These are phyloP conservation scores for Anacardium occidentale DNA, from an alignment of 345 rosid genomes.

Conservation along the genomic window DNA sequence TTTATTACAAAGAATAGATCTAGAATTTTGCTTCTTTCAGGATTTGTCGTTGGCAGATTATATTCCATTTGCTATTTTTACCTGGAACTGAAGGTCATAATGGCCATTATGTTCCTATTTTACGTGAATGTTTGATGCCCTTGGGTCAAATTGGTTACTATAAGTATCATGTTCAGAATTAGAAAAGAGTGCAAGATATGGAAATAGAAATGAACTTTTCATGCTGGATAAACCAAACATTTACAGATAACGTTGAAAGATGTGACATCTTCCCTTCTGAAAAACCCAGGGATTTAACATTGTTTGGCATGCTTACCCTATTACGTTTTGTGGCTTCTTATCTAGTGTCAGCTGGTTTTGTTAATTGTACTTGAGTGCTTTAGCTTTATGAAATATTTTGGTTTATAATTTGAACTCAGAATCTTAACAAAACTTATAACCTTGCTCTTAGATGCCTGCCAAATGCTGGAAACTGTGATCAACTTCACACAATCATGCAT, in stretches of 20 bases:
- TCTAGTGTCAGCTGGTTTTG: background rate
- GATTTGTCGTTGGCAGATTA: too few species aligned
- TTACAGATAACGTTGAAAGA: background rate
- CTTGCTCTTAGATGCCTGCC: background rate
- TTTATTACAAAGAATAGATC: too few species aligned
- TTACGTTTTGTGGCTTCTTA: background rate
- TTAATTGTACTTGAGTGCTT: background rate
- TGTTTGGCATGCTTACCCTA: background rate
- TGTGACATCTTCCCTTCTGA: background rate
- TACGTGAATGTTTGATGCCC: background rate
- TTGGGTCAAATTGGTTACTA: background rate
- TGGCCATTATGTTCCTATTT: too few species aligned
- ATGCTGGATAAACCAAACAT: background rate
- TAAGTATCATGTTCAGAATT: background rate
- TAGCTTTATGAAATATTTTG: background rate
- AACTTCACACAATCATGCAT: background rate
- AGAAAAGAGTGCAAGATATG: background rate
- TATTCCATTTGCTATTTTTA: too few species aligned
- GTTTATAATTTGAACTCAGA: background rate
- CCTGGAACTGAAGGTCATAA: too few species aligned
- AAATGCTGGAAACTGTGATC: background rate
- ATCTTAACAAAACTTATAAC: background rate
- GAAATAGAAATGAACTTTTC: background rate
- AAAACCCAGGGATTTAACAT: background rate
- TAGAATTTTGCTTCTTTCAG: too few species aligned